Base-by-base conservation (phyloP, 345 rosid species). In the Salix dunnii region DNA sequence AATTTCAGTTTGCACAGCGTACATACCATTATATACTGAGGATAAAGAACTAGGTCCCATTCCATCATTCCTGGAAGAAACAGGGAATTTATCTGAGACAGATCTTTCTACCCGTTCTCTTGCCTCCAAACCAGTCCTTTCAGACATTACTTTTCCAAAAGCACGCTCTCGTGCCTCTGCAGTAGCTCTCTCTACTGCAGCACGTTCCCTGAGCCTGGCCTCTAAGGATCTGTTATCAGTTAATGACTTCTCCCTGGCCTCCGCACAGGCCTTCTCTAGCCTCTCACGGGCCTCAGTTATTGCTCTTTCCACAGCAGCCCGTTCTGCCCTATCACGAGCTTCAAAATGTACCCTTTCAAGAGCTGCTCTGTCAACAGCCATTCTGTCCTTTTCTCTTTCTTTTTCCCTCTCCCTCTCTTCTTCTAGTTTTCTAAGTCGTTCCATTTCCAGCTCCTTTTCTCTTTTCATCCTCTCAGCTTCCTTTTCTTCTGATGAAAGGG, bases 111-210 rank as follows among this genome's bases (percentile, higher is more conserved):
- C 77, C 62, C 91, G 88, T 58, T 87, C 92, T 78, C 94, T 88
- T 51, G 92, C 88, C 81, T 87, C 94, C 78, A 79, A 87, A 77
- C 90, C 86, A 88, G 88, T 87, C 33, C 87, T 92, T 76, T 89
- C 97, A 83, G 88, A 87, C 85, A 79, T 82, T 72, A 85, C 85
- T 71, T 82, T 88, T 80, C 81, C 87, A 25, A 82, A 83, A 31
- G 98, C 97, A 78, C 97, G 97, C 82, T 87, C 94, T 61, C 97
- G 93, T 74, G 92, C 99, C 88, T 92, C 99, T n/a, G 91, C 77
- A 7, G 93, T 88, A 64, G 97, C 99, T 87, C 96, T 89, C 86
- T 93, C 99, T 63, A 91, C 94, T 25, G 93, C 97, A 79, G 94
- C 93, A 40, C 96, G 97, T 82, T 95, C 99, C 87, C 89, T 88